These are phyloP conservation scores for Centrapalus pauciflorus DNA, from an alignment of 129 eudicot genomes.

Conservation along the genomic window DNA sequence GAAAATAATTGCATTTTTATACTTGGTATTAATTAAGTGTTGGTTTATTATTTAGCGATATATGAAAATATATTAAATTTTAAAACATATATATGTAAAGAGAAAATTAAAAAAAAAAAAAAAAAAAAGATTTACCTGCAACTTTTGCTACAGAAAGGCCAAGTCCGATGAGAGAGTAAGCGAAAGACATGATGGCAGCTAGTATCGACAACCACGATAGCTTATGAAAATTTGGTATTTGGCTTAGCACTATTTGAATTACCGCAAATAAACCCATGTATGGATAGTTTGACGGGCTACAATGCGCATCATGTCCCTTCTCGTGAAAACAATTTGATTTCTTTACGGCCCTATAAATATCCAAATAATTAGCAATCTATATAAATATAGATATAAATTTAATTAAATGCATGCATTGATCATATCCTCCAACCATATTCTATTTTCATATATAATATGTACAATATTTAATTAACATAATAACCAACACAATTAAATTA, in stretches of 20 bases:
- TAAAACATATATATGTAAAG: too few relatives aligned
- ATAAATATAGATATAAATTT: too few relatives aligned
- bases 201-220: conserved; percentile 86
- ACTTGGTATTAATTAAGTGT: too few relatives aligned
- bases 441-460: too few relatives aligned
- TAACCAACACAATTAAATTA: too few relatives aligned
- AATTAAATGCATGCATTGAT: neutral
- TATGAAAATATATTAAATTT: neutral
- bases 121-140: neutral
- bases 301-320: conserved; percentile 41
- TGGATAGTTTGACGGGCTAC: conserved; percentile 51
- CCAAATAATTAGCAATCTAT: too few relatives aligned
- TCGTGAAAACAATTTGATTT: conserved; percentile 75
- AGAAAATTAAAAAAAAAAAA: neutral
- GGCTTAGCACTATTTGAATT: conserved; percentile 64
- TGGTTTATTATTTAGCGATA: too few relatives aligned
- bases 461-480: too few relatives aligned
- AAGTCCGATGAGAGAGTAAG: conserved; percentile 81
- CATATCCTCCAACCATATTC: too few relatives aligned
- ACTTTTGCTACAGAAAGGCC: conserved; percentile 76
- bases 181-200: conserved; percentile 89
- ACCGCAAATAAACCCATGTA: conserved; percentile 60
- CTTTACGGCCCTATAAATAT: conserved; percentile 65
- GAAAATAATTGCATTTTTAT: too few relatives aligned
- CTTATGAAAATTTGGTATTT: conserved; percentile 81